These are phyloP conservation scores for Diphasiastrum complanatum DNA, from an alignment of 83 land plant genomes.

Conservation along the genomic window DNA sequence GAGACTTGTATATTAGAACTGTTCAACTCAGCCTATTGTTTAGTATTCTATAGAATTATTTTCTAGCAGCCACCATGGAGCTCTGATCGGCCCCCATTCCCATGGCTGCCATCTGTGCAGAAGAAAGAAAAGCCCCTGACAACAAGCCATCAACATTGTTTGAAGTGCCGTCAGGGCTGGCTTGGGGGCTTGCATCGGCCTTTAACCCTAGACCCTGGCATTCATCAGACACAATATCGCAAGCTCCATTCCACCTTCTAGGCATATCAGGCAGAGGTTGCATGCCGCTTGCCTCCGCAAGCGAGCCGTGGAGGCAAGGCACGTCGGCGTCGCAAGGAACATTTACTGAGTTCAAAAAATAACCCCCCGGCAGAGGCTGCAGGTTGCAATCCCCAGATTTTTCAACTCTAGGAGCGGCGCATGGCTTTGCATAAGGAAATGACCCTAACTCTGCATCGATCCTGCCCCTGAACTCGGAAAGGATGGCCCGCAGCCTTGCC, in stretches of 20 bases:
- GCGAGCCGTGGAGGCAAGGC: conserved; percentile 18
- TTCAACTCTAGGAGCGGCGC: conserved; percentile 1
- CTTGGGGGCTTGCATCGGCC: too few species aligned
- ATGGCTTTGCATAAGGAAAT: conserved; percentile 14
- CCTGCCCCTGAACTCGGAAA: conserved; percentile 21
- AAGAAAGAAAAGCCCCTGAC: too few species aligned
- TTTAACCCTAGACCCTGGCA: neutral
- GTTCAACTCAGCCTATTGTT: too few species aligned
- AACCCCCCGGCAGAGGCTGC: conserved; percentile 11
- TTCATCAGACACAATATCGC: neutral
- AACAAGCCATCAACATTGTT: too few species aligned
- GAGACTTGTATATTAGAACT: too few species aligned
- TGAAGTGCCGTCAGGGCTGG: too few species aligned
- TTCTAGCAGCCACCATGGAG: too few species aligned
- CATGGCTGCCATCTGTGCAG: too few species aligned
- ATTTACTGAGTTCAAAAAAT: conserved; percentile 13
- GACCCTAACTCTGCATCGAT: conserved; percentile 22
- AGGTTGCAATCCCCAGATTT: neutral
- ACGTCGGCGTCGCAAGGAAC: conserved; percentile 15
- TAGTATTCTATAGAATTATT: too few species aligned
- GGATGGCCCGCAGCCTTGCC: conserved; percentile 5
- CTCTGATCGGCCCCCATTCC: too few species aligned
- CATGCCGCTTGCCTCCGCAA: neutral
- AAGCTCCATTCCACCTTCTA: conserved; percentile 2
- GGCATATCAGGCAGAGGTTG: too few species aligned